phyloP scores from a whole-genome alignment of 2,329 filamentous ascomycete genomes.

The Aspergillus sojae region DNA sequence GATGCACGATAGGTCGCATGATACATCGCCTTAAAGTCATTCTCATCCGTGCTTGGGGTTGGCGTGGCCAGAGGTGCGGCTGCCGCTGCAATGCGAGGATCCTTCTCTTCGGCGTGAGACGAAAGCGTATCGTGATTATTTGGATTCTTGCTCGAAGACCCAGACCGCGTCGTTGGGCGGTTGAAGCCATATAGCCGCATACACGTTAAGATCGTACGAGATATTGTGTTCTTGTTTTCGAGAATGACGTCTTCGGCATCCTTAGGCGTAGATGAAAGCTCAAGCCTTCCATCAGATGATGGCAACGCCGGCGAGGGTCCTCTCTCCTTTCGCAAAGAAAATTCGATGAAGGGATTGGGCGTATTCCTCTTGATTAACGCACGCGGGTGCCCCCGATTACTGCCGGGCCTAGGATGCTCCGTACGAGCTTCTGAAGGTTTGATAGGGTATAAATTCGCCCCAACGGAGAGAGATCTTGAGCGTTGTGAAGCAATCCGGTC shows the following conservation, averaged over 20 bases:
- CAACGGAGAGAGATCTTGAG: constrained; percentile 38
- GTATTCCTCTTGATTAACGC: constrained; percentile 20
- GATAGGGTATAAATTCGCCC: constrained; percentile 28
- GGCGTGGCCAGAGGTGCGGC: constrained; percentile 14
- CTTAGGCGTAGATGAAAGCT: constrained; percentile 24
- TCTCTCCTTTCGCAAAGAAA: constrained; percentile 14
- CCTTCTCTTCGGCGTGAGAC: constrained; percentile 20
- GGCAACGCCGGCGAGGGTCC: constrained; percentile 18
- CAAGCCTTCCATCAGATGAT: constrained; percentile 21
- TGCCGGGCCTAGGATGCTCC: constrained; percentile 24
- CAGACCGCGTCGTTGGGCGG: constrained; percentile 31
- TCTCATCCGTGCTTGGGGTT: constrained; percentile 32
- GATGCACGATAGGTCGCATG: constrained; percentile 48
- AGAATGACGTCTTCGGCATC: constrained; percentile 33
- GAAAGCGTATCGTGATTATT: constrained; percentile 7
- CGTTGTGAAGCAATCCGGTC: constrained; percentile 33
- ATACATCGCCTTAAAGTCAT: constrained; percentile 48
- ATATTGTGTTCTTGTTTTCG: constrained; percentile 45
- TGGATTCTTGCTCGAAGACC: constrained; percentile 20
- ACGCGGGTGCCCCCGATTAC: constrained; percentile 24
- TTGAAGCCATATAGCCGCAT: constrained; percentile 49
- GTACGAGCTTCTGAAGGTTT: constrained; percentile 19
- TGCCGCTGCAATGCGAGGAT: constrained; percentile 10
- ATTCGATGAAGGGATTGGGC: constrained; percentile 31
- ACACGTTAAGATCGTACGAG: constrained; percentile 46